Evolutionary conservation across 805 yeast species (phyloP).

Genomic region (Ogataea zsoltii): DNA sequence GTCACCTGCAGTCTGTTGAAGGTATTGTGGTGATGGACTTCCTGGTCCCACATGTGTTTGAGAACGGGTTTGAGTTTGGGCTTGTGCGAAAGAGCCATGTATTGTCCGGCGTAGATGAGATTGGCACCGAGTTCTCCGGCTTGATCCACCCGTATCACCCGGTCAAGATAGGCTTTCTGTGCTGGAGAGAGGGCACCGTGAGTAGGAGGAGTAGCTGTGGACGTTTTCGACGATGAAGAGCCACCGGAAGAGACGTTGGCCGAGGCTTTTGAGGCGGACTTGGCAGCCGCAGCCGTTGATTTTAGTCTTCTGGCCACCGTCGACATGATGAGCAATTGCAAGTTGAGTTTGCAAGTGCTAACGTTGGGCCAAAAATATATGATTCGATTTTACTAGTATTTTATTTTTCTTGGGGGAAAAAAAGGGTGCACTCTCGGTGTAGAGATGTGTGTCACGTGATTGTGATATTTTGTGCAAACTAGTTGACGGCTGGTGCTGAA

Average conservation of each 20-base stretch:
- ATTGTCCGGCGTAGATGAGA: constrained; percentile 90
- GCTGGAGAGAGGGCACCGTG: constrained; percentile 40
- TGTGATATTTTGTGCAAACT: too few relatives aligned
- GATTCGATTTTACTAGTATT: neutral
- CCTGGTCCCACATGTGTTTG: constrained; percentile 98
- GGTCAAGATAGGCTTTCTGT: constrained; percentile 68
- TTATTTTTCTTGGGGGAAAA: too few relatives aligned
- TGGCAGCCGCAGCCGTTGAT: constrained; percentile 16
- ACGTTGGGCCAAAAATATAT: too few relatives aligned
- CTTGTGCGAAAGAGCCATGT: constrained; percentile 64
- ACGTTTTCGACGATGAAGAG: too few relatives aligned
- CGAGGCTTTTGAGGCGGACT: neutral
- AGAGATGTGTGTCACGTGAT: neutral
- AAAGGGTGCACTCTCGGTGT: neutral
- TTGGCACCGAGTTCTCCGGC: constrained; percentile 98
- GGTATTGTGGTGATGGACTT: constrained; percentile 83
- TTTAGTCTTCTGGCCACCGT: constrained; percentile 18
- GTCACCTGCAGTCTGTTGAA: constrained; percentile 75
- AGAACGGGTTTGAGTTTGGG: constrained; percentile 79
- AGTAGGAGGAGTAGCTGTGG: too few relatives aligned
- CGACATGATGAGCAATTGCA: neutral
- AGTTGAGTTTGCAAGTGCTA: too few relatives aligned
- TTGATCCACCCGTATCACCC: constrained; percentile 89
- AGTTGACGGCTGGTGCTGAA: too few relatives aligned
- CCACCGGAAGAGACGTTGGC: too few relatives aligned